phyloP scores from a whole-genome alignment of 495 filamentous ascomycete genomes.

The Aspergillus incahuasiensis region DNA sequence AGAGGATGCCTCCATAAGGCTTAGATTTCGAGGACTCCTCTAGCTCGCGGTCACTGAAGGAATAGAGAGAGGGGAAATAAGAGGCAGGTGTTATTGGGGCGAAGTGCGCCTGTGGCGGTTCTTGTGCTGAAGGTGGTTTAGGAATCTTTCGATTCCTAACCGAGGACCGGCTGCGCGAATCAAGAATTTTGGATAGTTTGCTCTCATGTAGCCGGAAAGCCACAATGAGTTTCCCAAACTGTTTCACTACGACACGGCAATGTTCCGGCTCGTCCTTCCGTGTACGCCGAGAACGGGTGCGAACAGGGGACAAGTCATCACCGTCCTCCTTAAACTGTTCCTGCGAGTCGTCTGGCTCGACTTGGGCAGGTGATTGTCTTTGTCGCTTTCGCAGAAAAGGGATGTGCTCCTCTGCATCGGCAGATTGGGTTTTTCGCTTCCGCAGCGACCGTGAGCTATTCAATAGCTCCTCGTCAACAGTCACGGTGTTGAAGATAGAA shows the following conservation, averaged over 20 bases:
- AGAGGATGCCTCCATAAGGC: constrained; percentile 91
- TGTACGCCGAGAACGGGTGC: constrained; percentile 35
- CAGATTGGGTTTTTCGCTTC: constrained; percentile 71
- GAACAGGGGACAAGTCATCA: constrained; percentile 26
- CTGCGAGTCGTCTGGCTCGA: constrained; percentile 19
- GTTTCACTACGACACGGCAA: constrained; percentile 32
- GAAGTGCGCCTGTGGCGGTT: constrained; percentile 42
- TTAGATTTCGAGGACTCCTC: constrained; percentile 84
- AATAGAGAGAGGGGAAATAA: constrained; percentile 73
- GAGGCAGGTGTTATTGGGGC: constrained; percentile 44
- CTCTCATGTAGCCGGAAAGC: constrained; percentile 55
- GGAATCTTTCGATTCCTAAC: constrained; percentile 34
- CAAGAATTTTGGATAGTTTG: constrained; percentile 56
- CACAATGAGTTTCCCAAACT: constrained; percentile 48
- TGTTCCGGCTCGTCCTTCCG: constrained; percentile 32
- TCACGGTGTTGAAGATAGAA: constrained; percentile 73
- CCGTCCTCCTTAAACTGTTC: constrained; percentile 19
- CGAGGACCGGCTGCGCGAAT: constrained; percentile 30
- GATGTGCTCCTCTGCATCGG: constrained; percentile 49
- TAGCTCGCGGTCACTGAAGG: constrained; percentile 77
- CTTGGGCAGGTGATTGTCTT: constrained; percentile 30
- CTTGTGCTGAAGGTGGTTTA: constrained; percentile 32
- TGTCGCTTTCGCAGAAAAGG: constrained; percentile 44
- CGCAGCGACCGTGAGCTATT: constrained; percentile 82
- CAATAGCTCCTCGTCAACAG: constrained; percentile 74